phyloP scores from a whole-genome alignment of 1,284 basidiomycete species.

The Heterobasidion parviporum region DNA sequence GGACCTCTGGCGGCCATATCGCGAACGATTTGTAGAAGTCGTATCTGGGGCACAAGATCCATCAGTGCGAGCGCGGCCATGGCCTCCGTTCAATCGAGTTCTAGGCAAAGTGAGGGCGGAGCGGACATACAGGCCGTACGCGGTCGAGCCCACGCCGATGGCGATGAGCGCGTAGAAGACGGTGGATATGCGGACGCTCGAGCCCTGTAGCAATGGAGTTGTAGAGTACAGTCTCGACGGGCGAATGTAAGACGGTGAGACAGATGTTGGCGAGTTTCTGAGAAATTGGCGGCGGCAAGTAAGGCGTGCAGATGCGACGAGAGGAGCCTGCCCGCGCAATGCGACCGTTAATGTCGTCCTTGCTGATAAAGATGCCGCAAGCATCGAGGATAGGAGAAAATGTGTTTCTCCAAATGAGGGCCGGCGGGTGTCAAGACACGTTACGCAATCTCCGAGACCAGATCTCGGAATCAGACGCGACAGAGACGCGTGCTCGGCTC shows the following conservation, averaged over 20 bases:
- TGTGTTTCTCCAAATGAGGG: no score
- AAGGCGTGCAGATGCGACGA: background rate
- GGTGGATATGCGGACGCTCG: constrained; percentile 1
- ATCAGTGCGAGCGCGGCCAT: constrained; percentile 7
- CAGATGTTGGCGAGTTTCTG: background rate
- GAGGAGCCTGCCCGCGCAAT: background rate
- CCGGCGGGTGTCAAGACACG: no score
- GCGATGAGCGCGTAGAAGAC: constrained; percentile 1
- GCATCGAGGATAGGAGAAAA: no score
- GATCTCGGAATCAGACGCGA: no score
- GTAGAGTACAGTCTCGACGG: background rate
- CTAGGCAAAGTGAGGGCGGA: background rate
- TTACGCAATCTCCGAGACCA: no score
- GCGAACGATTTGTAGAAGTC: constrained; percentile 53
- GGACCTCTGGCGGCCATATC: constrained; percentile 58
- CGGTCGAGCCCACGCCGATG: constrained; percentile 1
- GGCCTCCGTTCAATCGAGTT: background rate
- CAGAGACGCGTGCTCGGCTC: no score
- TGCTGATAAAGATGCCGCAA: no score
- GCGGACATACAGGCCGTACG: constrained; percentile 2
- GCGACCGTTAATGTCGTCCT: no score
- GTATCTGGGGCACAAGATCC: constrained; percentile 33
- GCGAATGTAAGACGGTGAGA: background rate
- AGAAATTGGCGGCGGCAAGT: background rate
- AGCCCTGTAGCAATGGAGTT: background rate